Evolutionary conservation across 2,329 filamentous ascomycete genomes (phyloP), one percentile per base, ranked within the genome.

Genomic region (Cercospora sesami): DNA sequence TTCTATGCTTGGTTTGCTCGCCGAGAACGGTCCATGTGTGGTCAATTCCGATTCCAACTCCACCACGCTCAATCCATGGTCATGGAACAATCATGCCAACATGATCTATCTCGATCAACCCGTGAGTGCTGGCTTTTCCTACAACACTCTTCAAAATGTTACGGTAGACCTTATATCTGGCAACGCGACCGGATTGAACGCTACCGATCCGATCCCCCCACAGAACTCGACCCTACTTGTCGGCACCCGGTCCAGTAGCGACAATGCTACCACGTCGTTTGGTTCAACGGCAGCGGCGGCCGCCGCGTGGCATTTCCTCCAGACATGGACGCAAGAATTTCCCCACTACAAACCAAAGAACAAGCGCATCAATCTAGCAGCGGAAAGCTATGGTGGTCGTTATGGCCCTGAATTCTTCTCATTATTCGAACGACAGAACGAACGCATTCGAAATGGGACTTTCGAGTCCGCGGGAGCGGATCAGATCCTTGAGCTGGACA

Each of bases 21-120:
- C 76, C 64, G 85, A 85, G 72, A 84, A 70, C 68, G 84, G 84
- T 1, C 86, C 87, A 1, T 90, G 87, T 73, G 76, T 72, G 14
- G 80, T 89, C 33, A 83, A 85, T 55, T 69, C 77, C 3, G 85
- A 88, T 69, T 85, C 83, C 0, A 87, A 86, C 68, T 79, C 79
- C 0, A 82, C 80, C 0, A 74, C 73, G 10, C 65, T 81, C 6
- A 90, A 89, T 72, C 83, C 86, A 2, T 88, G 83, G 80, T 67
- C 69, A 5, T 68, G 73, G 18, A 53, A 53, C 23, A 23, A 28
- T 14, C 4, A 16, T 7, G 36, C 36, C 36, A 83, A 83, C 65
- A 78, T 82, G 75, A 83, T 91, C 12, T 91, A 87, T 75, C 83
- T 91, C 63, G 88, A 91, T 70, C 87, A 90, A 77, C 89, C 86